Evolutionary conservation across 1,284 basidiomycete genomes (phyloP), one percentile per base, ranked within the genome.

Genomic region (Ganoderma sinense): DNA sequence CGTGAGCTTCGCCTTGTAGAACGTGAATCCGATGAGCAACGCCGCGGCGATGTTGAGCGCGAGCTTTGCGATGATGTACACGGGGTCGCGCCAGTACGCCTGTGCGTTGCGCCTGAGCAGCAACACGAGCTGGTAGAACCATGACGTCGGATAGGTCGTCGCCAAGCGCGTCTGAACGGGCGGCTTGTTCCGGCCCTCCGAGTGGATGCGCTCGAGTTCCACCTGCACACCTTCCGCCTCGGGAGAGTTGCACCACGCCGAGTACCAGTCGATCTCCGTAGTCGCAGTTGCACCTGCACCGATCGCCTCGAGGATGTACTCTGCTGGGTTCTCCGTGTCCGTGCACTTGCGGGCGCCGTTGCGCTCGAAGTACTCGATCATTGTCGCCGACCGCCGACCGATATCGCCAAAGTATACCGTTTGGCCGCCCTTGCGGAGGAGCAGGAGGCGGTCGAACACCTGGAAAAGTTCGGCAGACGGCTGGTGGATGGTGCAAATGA

Each of bases 331-430:
- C 76, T 83, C 86, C 7, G 78, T 73, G 7, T 80, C 76, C 7
- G 74, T 74, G 71, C 84, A 86, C 20, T 75, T 64, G 2, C 79
- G 79, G 4, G 86, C 88, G 29, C 91, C 90, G 36, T 89, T 87
- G 36, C 76, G 76, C 75, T 94, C 88, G 74, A 95, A 95, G 80
- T 95, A 95, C 23, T 84, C 75, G 72, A 93, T 87, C 53, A 95
- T 78, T 0, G 83, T 86, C 39, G 79, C 80, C 2, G 88, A 84
- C 72, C 89, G 85, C 26, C 82, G 71, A 4, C 94, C 94, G 20
- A 94, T 80, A 67, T 94, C 89, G 29, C 93, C 94, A 74, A 94
- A 94, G 78, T 93, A 94, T 1, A 92, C 91, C 0, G 88, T 94
- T 80, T 92, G 85, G 0, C 93, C 92, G n/a, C 92, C 92, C 74